A percentile compares a stretch with the other conserved stretches of the same genome.
Evolutionary conservation across 2,329 filamentous ascomycete genomes (phyloP).

Genomic region (Ascomycota sp.): DNA sequence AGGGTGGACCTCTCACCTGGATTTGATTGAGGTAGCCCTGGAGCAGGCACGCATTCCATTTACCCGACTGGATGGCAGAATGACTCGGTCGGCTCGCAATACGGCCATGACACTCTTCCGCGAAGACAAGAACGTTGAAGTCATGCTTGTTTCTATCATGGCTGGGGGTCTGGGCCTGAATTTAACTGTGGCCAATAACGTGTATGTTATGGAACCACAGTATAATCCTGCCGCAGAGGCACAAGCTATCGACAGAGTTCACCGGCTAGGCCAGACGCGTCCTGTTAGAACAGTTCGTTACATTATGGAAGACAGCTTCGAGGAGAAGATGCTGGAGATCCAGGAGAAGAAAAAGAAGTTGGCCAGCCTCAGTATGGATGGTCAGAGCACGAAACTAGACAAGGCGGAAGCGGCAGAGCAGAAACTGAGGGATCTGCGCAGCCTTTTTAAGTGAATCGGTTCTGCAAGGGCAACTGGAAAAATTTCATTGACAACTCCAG

Average conservation of each 20-base stretch:
- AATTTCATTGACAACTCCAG: too few relatives aligned
- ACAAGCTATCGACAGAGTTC: constrained; percentile 83
- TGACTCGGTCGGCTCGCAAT: constrained; percentile 53
- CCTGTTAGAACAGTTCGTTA: constrained; percentile 70
- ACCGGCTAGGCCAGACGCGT: constrained; percentile 75
- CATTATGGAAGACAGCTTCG: constrained; percentile 76
- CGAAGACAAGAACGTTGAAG: constrained; percentile 43
- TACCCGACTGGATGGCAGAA: constrained; percentile 73
- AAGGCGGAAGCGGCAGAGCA: constrained; percentile 33
- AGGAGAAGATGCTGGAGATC: constrained; percentile 76
- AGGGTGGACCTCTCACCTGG: constrained; percentile 84
- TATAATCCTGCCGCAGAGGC: constrained; percentile 91
- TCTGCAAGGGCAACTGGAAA: background rate
- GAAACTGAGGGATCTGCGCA: constrained; percentile 34
- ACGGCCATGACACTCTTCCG: constrained; percentile 59
- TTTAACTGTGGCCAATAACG: constrained; percentile 61
- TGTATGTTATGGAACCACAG: constrained; percentile 95
- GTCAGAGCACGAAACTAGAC: constrained; percentile 29
- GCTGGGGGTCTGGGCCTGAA: constrained; percentile 85
- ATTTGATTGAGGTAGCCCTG: constrained; percentile 71
- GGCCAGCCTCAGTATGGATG: constrained; percentile 67
- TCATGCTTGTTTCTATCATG: constrained; percentile 80
- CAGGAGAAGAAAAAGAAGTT: constrained; percentile 85
- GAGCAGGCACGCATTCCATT: constrained; percentile 42
- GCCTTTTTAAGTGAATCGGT: constrained; percentile 29